A percentile compares a stretch with the other conserved stretches of the same genome.
phyloP scores from a whole-genome alignment of 2,329 filamentous ascomycete genomes.

The Fusarium globosum region DNA sequence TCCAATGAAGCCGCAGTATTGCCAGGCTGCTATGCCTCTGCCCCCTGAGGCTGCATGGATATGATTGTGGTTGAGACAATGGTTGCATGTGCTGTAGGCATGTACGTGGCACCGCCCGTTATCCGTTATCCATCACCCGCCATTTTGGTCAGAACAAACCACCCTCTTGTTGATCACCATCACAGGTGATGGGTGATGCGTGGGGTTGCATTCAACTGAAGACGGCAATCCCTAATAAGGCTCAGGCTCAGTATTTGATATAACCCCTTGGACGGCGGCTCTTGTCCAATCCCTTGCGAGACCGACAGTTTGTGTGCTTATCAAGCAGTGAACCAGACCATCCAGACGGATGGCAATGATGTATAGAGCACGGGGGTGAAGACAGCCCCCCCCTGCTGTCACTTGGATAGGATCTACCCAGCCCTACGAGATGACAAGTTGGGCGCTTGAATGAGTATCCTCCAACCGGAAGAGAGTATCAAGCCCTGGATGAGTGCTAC shows the following conservation, averaged over 20 bases:
- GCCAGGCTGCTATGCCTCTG: conserved; percentile 34
- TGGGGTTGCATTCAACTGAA: conserved; percentile 26
- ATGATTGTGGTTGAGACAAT: conserved; percentile 3
- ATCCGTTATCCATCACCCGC: conserved; percentile 33
- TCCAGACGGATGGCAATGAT: not conserved
- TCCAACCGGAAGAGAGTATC: conserved; percentile 15
- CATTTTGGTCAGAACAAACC: conserved; percentile 2
- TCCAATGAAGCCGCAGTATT: conserved; percentile 28
- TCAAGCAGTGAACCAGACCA: conserved; percentile 3
- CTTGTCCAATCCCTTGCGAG: conserved; percentile 23
- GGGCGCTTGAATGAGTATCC: conserved; percentile 20
- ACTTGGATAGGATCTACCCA: conserved; percentile 17
- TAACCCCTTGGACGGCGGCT: not conserved
- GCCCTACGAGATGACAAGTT: conserved; percentile 25
- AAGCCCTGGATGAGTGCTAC: not conserved
- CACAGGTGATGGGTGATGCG: conserved; percentile 8
- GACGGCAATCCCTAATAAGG: not conserved
- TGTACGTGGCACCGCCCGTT: conserved; percentile 38
- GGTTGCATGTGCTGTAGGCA: conserved; percentile 5
- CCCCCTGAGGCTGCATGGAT: conserved; percentile 27
- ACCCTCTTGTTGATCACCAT: conserved; percentile 32
- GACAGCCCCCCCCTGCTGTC: not conserved
- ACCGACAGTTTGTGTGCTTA: conserved; percentile 32
- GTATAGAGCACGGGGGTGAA: conserved; percentile 9
- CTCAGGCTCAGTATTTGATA: not conserved